Evolutionary conservation across 2,329 filamentous ascomycete species (phyloP), one percentile per base, ranked within the genome.

Genomic region (Talaromyces sp.): DNA sequence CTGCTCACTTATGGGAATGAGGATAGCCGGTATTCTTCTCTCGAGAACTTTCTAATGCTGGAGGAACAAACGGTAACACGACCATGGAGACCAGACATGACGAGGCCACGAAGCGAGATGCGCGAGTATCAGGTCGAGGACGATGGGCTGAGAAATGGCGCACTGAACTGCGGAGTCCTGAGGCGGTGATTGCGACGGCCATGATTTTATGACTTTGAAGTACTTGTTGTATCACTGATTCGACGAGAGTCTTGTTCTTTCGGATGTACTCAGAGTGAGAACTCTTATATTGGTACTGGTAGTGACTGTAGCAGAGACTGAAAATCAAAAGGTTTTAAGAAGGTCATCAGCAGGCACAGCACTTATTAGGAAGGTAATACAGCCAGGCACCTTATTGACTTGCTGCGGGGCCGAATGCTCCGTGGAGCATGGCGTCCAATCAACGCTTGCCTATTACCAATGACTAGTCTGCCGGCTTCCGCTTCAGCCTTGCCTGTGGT

Each of bases 1-100:
- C 73, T 22, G 22, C 22, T 71, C 72, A 79, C 75, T 78, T 79
- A 64, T 73, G 76, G 54, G 73, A 72, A 68, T 76, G 75, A 15
- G 77, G 73, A 57, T 74, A 76, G 39, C 76, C 76, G 13, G 72
- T 72, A 50, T 74, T 78, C 67, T 73, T 75, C 67, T 80, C 77
- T 39, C 78, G 74, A 39, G 78, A 80, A 66, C 79, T 81, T 67
- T 81, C 80, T 11, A 82, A 72, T 4, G 80, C 80, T 7, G 80
- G 80, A 33, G 80, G 80, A 3, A 82, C 75, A 67, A 82, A 82
- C 5, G 80, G 80, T 5, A 82, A 70, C 19, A 81, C 73, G 22
- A 82, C 79, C 1, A 77, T 78, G 1, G 79, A 78, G 47, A 77
- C 71, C 15, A 82, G 73, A 66, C 79, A 79, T 15, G 78, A 78